Evolutionary conservation across 2,329 filamentous ascomycete genomes (phyloP), one percentile per base, ranked within the genome.

Genomic region (Diaporthe sp.): DNA sequence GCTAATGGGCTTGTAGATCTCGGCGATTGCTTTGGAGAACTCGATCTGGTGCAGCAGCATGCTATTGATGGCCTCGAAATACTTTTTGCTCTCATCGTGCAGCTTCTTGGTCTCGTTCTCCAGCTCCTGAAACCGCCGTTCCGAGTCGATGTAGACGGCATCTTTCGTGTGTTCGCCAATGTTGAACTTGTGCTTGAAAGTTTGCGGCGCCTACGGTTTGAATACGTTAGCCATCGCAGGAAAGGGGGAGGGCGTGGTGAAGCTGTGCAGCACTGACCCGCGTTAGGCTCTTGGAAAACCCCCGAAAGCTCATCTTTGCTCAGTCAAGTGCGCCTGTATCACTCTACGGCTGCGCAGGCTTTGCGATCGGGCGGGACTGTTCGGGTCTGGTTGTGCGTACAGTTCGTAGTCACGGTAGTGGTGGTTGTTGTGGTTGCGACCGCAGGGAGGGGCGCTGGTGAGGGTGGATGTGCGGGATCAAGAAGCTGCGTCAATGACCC

Each of bases 41-140:
- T 98, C 96, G 85, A 99, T 98, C 87, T 99, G 97, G 86, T 98
- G 96, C 82, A 89, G 91, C 81, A 99, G 91, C 97, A 99, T 99
- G 88, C 94, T 94, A 87, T 98, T 98, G 87, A 99, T 98, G 83
- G 97, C 95, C 72, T 98, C 93, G 81, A 98, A 98, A 85, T 99
- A 99, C 87, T 98, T 98, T 85, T 96, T 94, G 74, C 95, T 98
- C 86, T 98, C 96, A 87, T 98, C 95, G 86, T 98, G 96, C 42
- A 98, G 92, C 85, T 94, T 96, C 89, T 98, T 98, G 49, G 97
- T 98, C 87, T 99, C 96, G 79, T 89, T 93, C 86, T 99, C 97
- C 78, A 99, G 90, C 87, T 99, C 97, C 79, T 95, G 90, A 83
- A 98, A 99, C 67, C 97, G 93, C 77, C 96, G 92, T 84, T 99